Evolutionary conservation across 768 basidiomycete genomes (phyloP).

Genomic region (Ramaria sp.): DNA sequence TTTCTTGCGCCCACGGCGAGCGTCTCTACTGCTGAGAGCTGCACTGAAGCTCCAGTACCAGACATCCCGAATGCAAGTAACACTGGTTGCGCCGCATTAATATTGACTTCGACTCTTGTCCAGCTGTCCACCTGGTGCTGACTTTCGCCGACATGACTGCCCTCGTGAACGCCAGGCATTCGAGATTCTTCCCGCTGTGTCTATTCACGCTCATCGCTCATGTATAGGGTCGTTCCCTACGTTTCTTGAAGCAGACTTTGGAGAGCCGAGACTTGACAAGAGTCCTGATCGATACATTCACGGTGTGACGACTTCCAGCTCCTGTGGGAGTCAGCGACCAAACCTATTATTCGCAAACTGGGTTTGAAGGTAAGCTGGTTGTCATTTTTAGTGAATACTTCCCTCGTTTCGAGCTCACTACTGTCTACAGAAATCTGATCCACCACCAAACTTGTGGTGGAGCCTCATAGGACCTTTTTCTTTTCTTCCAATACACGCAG

Average conservation of each 20-base stretch:
- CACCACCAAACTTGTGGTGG: slow-evolving; percentile 15
- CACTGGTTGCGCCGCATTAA: slow-evolving; percentile 12
- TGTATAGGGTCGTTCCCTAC: too few species aligned
- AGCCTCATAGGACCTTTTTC: slow-evolving; percentile 24
- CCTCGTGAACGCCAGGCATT: too few species aligned
- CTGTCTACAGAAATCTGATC: background rate
- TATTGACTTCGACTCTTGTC: background rate
- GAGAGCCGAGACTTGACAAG: background rate
- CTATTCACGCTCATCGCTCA: too few species aligned
- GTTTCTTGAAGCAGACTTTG: background rate
- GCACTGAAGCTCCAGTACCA: slow-evolving; percentile 15
- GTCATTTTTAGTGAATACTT: background rate
- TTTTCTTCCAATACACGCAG: slow-evolving; percentile 31
- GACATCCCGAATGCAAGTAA: slow-evolving; percentile 12
- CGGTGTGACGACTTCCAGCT: background rate
- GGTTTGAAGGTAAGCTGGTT: background rate
- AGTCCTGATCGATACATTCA: background rate
- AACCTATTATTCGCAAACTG: background rate
- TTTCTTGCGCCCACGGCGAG: slow-evolving; percentile 13
- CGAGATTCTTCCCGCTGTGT: too few species aligned
- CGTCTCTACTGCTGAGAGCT: slow-evolving; percentile 10
- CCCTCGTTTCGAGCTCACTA: too few species aligned
- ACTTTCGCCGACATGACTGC: background rate
- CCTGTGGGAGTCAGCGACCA: background rate
- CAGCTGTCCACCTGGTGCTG: too few species aligned